Evolutionary conservation across 345 rosid genomes (phyloP).

Genomic region (Populus tremula): DNA sequence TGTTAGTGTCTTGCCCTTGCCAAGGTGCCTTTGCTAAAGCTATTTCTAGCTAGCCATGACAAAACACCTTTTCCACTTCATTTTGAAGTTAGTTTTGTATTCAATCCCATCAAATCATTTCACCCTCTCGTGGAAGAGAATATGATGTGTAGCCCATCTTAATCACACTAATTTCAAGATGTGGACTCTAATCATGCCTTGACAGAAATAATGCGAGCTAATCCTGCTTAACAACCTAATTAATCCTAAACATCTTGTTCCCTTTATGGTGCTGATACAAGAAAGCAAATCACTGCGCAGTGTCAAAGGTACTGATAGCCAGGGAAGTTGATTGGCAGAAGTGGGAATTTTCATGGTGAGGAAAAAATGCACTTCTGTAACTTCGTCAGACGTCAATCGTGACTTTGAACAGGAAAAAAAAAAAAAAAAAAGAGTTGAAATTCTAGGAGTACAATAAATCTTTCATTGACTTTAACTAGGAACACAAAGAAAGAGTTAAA

Average conservation of each 20-base stretch:
- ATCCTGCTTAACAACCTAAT: background rate
- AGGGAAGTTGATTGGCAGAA: background rate
- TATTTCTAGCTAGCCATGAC: background rate
- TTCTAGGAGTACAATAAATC: no score
- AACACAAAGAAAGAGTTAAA: no score
- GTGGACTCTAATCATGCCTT: slow-evolving; percentile 15
- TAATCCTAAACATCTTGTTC: background rate
- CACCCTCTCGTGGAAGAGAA: background rate
- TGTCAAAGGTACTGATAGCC: background rate
- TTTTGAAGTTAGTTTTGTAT: background rate
- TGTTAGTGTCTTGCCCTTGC: background rate
- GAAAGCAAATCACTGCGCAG: background rate
- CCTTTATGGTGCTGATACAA: background rate
- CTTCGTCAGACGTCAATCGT: background rate
- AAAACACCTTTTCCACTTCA: background rate
- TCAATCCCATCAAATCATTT: background rate
- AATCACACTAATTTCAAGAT: background rate
- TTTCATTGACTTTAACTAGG: background rate
- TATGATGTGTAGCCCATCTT: slow-evolving; percentile 17
- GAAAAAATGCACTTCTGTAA: background rate
- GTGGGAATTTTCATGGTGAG: background rate
- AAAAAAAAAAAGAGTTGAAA: no score
- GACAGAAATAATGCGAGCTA: background rate
- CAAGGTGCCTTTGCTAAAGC: background rate
- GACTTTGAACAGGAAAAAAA: no score